Conservation (phyloP, 768 basidiomycete species). For the Rhodotorula graminis region DNA sequence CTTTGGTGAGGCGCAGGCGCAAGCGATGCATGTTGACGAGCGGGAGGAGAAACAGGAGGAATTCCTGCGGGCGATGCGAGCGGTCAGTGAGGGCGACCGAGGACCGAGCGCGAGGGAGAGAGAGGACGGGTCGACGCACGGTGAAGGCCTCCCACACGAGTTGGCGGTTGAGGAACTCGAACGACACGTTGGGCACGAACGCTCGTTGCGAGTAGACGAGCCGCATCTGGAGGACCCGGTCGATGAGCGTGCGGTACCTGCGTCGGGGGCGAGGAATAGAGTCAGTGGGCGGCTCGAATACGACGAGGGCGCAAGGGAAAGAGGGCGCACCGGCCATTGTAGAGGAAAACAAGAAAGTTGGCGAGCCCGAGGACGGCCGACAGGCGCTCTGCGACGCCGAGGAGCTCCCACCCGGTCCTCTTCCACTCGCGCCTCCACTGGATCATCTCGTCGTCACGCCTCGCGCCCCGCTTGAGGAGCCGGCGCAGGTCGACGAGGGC, state of each 20-base stretch:
- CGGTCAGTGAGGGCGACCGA: too few relatives aligned
- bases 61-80: conserved; percentile 61
- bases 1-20: conserved; percentile 56
- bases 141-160: conserved; percentile 99
- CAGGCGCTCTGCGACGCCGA: conserved; percentile 32
- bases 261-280: background rate
- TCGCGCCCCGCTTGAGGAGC: conserved; percentile 4
- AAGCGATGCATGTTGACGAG: conserved; percentile 67
- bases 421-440: conserved; percentile 37
- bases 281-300: background rate
- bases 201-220: conserved; percentile 67
- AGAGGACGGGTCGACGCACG: conserved; percentile 52
- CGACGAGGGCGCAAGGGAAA: background rate
- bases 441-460: conserved; percentile 25
- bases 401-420: conserved; percentile 37
- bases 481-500: conserved; percentile 26
- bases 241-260: conserved; percentile 80
- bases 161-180: conserved; percentile 98
- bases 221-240: conserved; percentile 68
- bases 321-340: conserved; percentile 69
- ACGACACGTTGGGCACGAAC: conserved; percentile 78
- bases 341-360: conserved; percentile 79
- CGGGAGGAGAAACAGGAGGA: conserved; percentile 84
- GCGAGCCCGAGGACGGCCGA: conserved; percentile 47
- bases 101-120: background rate